Evolutionary conservation across 2,329 filamentous ascomycete genomes (phyloP).

Genomic region (Neopestalotiopsis rosae): DNA sequence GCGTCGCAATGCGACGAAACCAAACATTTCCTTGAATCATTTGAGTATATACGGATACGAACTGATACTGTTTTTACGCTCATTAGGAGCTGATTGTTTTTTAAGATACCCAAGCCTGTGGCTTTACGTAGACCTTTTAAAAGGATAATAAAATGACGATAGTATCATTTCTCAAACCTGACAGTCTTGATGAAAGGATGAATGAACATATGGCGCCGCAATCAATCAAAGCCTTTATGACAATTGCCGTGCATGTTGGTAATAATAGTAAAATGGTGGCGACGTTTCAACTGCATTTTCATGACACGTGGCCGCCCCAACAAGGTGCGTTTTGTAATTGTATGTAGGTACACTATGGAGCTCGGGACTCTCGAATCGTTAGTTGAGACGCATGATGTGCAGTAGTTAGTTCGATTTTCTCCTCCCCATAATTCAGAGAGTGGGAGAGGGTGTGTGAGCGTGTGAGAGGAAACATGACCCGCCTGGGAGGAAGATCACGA

Average conservation of each 20-base stretch:
- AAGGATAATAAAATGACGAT: not conserved
- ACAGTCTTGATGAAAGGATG: too few relatives aligned
- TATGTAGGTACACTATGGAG: not conserved
- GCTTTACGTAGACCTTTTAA: conserved; percentile 3
- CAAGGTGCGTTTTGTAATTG: not conserved
- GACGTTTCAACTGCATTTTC: not conserved
- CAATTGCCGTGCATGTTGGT: not conserved
- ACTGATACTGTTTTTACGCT: not conserved
- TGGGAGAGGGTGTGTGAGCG: too few relatives aligned
- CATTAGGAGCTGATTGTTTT: not conserved
- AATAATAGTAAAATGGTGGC: not conserved
- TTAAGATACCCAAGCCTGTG: conserved; percentile 1
- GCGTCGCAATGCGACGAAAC: not conserved
- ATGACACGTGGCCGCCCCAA: not conserved
- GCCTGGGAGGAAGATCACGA: too few relatives aligned
- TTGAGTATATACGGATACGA: not conserved
- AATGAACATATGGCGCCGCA: too few relatives aligned
- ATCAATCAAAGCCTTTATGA: not conserved
- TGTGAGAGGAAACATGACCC: too few relatives aligned
- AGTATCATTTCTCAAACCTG: not conserved
- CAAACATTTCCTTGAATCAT: not conserved
- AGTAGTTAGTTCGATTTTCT: not conserved
- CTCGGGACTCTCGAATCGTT: not conserved
- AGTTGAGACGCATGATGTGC: not conserved
- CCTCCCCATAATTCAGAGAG: not conserved